These are phyloP conservation scores for Buddleja alternifolia DNA, from an alignment of 257 asterid genomes.

Conservation along the genomic window DNA sequence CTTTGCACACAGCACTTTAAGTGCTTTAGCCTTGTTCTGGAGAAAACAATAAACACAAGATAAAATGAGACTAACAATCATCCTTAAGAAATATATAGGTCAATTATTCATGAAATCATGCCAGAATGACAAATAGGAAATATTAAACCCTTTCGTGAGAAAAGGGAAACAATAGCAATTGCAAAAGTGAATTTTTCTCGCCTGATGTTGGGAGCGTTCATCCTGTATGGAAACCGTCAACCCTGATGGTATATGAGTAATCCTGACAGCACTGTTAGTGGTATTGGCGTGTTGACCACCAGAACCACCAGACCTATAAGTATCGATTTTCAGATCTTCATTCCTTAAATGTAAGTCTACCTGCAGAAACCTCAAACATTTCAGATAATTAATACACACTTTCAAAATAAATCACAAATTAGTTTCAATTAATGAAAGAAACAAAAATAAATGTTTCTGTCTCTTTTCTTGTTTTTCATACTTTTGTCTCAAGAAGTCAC, in stretches of 20 bases:
- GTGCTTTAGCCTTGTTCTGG: constrained; percentile 93
- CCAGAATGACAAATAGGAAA: no score
- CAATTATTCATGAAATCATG: not conserved
- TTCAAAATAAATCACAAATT: not conserved
- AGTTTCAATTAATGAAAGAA: constrained; percentile 15
- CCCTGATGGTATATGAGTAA: constrained; percentile 89
- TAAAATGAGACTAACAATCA: not conserved
- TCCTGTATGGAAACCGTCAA: constrained; percentile 87
- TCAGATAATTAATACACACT: constrained; percentile 14
- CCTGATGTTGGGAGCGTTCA: constrained; percentile 95
- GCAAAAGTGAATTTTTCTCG: constrained; percentile 26
- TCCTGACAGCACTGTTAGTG: constrained; percentile 94
- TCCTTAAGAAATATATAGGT: no score
- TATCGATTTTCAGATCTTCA: constrained; percentile 88
- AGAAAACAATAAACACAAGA: constrained; percentile 23
- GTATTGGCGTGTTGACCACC: constrained; percentile 98
- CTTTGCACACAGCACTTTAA: constrained; percentile 83
- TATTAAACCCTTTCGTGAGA: not conserved
- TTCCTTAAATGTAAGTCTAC: constrained; percentile 79
- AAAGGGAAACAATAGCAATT: constrained; percentile 22
- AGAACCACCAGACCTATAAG: constrained; percentile 93
- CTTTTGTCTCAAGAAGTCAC: not conserved
- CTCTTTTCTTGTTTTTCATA: not conserved
- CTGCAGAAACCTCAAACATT: constrained; percentile 47
- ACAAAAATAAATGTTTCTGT: not conserved